Evolutionary conservation across 2,329 filamentous ascomycete species (phyloP).

Genomic region (Colletotrichum caudatum): DNA sequence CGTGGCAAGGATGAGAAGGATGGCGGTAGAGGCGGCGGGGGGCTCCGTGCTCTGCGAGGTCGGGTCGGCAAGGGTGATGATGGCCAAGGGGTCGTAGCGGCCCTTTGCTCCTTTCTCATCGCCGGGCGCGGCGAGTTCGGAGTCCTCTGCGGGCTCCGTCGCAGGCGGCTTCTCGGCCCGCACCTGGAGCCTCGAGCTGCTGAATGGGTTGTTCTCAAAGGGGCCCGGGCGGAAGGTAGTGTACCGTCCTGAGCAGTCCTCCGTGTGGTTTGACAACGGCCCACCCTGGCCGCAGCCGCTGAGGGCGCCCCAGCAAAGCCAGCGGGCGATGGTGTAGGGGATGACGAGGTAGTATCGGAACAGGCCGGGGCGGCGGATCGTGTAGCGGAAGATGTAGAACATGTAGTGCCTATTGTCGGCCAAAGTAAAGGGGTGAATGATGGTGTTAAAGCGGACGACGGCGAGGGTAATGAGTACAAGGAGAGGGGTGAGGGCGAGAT

Average conservation of each 20-base stretch:
- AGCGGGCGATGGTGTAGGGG: conserved; percentile 78
- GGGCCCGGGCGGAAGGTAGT: conserved; percentile 22
- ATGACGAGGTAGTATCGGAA: conserved; percentile 76
- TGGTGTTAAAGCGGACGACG: conserved; percentile 84
- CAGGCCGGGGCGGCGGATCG: conserved; percentile 73
- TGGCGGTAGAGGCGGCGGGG: conserved; percentile 62
- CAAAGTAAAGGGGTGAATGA: conserved; percentile 94
- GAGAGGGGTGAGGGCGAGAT: conserved; percentile 44
- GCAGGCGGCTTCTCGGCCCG: conserved; percentile 19
- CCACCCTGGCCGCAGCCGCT: conserved; percentile 54
- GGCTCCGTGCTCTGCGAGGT: conserved; percentile 47
- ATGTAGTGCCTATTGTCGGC: conserved; percentile 98
- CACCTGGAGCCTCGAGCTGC: conserved; percentile 10
- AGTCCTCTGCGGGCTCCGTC: neutral
- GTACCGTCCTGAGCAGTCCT: conserved; percentile 28
- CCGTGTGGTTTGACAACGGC: conserved; percentile 7
- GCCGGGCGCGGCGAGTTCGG: neutral
- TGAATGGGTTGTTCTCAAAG: conserved; percentile 50
- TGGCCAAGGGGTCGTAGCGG: conserved; percentile 29
- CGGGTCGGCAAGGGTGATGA: conserved; percentile 44
- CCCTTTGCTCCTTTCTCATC: neutral
- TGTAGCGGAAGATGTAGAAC: conserved; percentile 93
- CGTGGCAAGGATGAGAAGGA: conserved; percentile 76
- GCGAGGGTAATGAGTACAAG: conserved; percentile 53
- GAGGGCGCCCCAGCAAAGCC: conserved; percentile 74